Percentiles rank a stretch among this genome's conserved stretches.
Evolutionary conservation across 176 grass and related monocot species (phyloP).

Genomic region (Rhipidocladum racemiflorum): DNA sequence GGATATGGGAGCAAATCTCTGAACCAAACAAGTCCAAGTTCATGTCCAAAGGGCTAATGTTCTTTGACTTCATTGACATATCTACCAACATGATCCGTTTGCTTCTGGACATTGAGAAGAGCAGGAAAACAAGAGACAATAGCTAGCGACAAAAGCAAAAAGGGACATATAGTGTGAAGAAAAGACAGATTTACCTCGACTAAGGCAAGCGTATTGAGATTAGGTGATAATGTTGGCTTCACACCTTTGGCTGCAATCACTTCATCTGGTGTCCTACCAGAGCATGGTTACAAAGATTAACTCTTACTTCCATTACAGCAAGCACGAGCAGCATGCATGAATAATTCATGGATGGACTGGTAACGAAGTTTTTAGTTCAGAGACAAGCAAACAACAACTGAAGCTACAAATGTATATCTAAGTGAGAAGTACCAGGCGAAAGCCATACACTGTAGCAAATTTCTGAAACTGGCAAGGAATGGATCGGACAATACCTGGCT

Average conservation of each 20-base stretch:
- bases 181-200: slow-evolving; percentile 62
- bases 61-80: slow-evolving; percentile 7
- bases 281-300: slow-evolving; percentile 16
- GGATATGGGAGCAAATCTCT: background rate
- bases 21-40: slow-evolving; percentile 1
- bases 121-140: too few species aligned
- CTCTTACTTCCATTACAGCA: slow-evolving; percentile 15
- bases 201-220: slow-evolving; percentile 73
- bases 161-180: background rate
- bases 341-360: background rate
- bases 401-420: background rate
- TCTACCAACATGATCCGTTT: background rate
- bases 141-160: background rate
- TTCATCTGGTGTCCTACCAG: slow-evolving; percentile 80
- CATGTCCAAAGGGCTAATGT: background rate
- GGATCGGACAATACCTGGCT: slow-evolving; percentile 52
- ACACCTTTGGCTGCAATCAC: slow-evolving; percentile 90
- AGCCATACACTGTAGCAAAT: too few species aligned
- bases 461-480: background rate
- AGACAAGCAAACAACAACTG: background rate
- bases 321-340: slow-evolving; percentile 9
- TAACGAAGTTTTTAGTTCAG: background rate
- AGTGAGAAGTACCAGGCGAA: background rate
- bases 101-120: background rate
- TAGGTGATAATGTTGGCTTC: slow-evolving; percentile 86